Conservation (phyloP, 2,329 filamentous ascomycete genomes). For the Fusarium newnesense region DNA sequence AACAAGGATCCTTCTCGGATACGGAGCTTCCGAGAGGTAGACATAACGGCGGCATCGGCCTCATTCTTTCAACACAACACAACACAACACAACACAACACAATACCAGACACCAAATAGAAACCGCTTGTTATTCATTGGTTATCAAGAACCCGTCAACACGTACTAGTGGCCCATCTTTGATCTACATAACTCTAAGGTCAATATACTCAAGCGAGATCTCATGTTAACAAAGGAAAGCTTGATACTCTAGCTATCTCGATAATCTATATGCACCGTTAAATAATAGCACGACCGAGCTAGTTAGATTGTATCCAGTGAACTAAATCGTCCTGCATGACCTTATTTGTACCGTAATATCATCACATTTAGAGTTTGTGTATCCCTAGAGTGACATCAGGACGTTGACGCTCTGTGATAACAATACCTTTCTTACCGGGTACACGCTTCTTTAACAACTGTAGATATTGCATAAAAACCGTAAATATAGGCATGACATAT, state of each 20-base stretch:
- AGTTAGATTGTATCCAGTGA: background rate
- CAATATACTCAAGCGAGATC: background rate
- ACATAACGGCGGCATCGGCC: background rate
- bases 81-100: background rate
- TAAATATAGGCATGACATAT: background rate
- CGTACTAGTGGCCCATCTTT: background rate
- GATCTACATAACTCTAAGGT: background rate
- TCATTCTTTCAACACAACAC: background rate
- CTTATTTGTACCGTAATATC: background rate
- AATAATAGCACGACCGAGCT: background rate
- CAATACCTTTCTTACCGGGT: background rate
- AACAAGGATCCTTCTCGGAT: background rate
- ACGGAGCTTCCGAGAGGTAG: background rate
- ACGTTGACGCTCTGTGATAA: background rate
- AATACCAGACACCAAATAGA: background rate
- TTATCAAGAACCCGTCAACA: background rate
- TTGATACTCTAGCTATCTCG: background rate
- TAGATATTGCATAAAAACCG: background rate
- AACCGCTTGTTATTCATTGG: background rate
- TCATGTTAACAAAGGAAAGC: background rate
- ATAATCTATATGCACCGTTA: constrained; percentile 3
- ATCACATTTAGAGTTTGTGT: background rate
- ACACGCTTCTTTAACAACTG: background rate
- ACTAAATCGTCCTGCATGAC: background rate
- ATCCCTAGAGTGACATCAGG: background rate